phyloP scores from a whole-genome alignment of 2,329 filamentous ascomycete genomes.

The Trichophyton verrucosum region DNA sequence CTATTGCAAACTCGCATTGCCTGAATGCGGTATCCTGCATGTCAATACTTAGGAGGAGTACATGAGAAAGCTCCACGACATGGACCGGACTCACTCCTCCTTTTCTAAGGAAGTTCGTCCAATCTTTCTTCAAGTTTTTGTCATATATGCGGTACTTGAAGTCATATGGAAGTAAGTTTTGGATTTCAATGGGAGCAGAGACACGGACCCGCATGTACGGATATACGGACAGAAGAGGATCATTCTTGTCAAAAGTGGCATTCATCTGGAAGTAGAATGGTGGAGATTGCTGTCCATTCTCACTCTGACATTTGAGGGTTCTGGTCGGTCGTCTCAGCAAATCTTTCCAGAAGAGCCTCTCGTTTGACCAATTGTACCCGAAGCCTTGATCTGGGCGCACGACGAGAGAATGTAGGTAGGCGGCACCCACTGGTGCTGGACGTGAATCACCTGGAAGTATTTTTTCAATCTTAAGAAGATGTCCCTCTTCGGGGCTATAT shows the following conservation, averaged over 20 bases:
- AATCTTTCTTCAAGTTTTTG: slow-evolving; percentile 96
- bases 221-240: slow-evolving; percentile 72
- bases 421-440: slow-evolving; percentile 83
- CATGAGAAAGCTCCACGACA: slow-evolving; percentile 87
- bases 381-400: slow-evolving; percentile 90
- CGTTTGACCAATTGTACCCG: slow-evolving; percentile 87
- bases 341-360: slow-evolving; percentile 86
- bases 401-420: slow-evolving; percentile 76
- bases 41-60: slow-evolving; percentile 83
- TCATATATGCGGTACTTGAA: slow-evolving; percentile 99
- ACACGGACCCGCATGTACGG: slow-evolving; percentile 90
- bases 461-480: slow-evolving; percentile 95
- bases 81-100: slow-evolving; percentile 95
- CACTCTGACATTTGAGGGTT: slow-evolving; percentile 78
- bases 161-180: slow-evolving; percentile 90
- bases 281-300: slow-evolving; percentile 60
- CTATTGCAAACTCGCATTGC: slow-evolving; percentile 90
- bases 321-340: slow-evolving; percentile 71
- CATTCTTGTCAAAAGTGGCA: slow-evolving; percentile 68
- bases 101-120: slow-evolving; percentile 95
- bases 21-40: slow-evolving; percentile 95
- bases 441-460: slow-evolving; percentile 82
- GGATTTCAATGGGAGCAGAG: slow-evolving; percentile 82
- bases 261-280: slow-evolving; percentile 97
- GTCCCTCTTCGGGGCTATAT: slow-evolving; percentile 73